Base-by-base conservation (phyloP, 331 rosid genomes). In the Stylosanthes scabra region DNA sequence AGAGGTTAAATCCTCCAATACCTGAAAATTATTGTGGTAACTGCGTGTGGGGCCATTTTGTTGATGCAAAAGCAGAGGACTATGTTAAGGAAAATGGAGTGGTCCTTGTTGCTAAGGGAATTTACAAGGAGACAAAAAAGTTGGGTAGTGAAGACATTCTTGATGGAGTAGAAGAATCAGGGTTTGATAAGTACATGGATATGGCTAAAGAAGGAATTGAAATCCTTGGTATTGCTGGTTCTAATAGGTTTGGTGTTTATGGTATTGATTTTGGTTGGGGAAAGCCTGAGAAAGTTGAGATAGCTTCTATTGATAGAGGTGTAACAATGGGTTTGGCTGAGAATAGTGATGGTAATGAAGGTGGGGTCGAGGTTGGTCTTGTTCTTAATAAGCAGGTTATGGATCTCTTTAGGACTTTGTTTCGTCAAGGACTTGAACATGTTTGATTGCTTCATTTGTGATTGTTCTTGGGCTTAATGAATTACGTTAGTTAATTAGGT, bases 231-330 rank as follows among this genome's bases (percentile, higher is more conserved):
- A 37, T 47, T 5, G 84, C 86, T 0, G 89, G 89, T 31, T 86
- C 89, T 0, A 74, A 47, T 12, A 49, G 83, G 12, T 86, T 82
- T 60, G 86, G 80, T 59, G 55, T 80, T 15, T 86, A 83, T 29
- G 67, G 15, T 4, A 39, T 28, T 2, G 78, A 85, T 52, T 83
- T 87, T 58, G 88, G 88, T 0, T 87, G 78, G 86, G 92, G 88
- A 46, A 78, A 11, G 20, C 83, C 89, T 0, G 29, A 2, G 0
- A 87, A 77, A 66, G 85, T 82, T 52, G 89, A 83, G 64, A 72
- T 83, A 42, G 7, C 16, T 1, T 78, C 83, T 0, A 34, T 72
- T 3, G 84, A 82, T 40, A 69, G 59, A 56, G 50, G 44, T 0
- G 55, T 84, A 12, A 31, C 81, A 0, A 49, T 87, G 70, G 78